Percentiles rank a stretch among this genome's conserved stretches.
These are phyloP conservation scores for Arabidopsis thaliana DNA, from an alignment of 345 rosid species.

Conservation along the genomic window DNA sequence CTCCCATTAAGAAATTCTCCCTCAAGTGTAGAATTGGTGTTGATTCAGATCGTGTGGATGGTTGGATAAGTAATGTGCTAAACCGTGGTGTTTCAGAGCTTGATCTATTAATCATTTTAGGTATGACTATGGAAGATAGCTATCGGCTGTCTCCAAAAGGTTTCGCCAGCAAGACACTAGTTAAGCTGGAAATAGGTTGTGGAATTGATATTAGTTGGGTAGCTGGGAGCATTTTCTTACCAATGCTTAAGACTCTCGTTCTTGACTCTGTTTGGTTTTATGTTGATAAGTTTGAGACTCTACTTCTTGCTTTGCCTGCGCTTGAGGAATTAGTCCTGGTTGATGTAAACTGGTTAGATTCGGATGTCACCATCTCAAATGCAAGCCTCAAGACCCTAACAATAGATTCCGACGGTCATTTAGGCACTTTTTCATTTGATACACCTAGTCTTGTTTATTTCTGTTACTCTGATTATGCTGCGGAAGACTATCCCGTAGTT, in stretches of 20 bases:
- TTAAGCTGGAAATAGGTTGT: neutral
- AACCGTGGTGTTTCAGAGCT: neutral
- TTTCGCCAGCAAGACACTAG: neutral
- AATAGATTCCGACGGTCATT: neutral
- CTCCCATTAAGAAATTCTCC: neutral
- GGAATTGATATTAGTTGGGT: neutral
- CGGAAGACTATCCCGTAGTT: neutral
- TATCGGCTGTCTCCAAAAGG: neutral
- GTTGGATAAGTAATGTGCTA: neutral
- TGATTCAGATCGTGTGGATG: neutral
- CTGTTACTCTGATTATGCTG: neutral
- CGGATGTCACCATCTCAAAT: neutral
- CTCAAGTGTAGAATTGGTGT: neutral
- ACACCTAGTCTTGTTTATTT: constrained; percentile 2
- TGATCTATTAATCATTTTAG: neutral
- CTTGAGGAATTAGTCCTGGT: constrained; percentile 3
- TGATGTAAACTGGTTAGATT: neutral
- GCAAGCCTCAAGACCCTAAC: constrained; percentile 10
- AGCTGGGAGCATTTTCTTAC: neutral
- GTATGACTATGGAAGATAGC: neutral
- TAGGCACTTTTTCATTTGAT: neutral
- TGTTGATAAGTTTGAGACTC: neutral
- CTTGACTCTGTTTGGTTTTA: neutral
- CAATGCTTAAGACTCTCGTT: neutral
- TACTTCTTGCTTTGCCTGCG: neutral